These are phyloP conservation scores for Pisolithus marmoratus DNA, from an alignment of 768 basidiomycete species.

Conservation along the genomic window DNA sequence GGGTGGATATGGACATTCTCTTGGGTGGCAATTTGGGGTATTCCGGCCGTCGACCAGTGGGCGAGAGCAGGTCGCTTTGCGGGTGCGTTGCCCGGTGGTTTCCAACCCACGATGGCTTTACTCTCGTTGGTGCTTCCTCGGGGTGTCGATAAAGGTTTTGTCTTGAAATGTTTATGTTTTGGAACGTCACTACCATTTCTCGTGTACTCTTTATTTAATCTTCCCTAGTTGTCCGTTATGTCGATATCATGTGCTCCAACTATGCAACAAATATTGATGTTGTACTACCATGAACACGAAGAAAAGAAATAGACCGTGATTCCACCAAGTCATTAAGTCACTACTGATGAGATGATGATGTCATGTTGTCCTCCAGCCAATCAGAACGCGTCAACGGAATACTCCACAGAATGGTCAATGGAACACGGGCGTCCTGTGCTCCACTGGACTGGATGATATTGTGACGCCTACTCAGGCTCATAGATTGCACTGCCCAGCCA, in stretches of 20 bases:
- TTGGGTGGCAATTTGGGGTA: conserved; percentile 47
- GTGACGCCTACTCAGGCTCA: too few relatives aligned
- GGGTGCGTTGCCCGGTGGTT: conserved; percentile 5
- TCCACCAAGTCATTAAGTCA: too few relatives aligned
- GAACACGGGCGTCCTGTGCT: too few relatives aligned
- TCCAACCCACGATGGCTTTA: conserved; percentile 13
- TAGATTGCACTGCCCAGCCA: too few relatives aligned
- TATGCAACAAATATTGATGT: too few relatives aligned
- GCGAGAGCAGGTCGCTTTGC: conserved; percentile 14
- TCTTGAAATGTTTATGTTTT: neutral
- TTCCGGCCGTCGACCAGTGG: conserved; percentile 41
- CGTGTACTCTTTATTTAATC: neutral
- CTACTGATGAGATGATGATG: too few relatives aligned
- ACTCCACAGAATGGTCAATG: too few relatives aligned
- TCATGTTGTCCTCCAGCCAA: too few relatives aligned
- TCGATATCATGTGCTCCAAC: neutral
- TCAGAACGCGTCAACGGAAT: too few relatives aligned
- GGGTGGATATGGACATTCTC: conserved; percentile 49
- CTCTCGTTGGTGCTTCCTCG: conserved; percentile 18
- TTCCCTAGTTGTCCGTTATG: neutral
- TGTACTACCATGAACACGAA: too few relatives aligned
- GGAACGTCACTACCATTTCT: neutral
- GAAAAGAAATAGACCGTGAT: too few relatives aligned
- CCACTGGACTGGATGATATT: too few relatives aligned
- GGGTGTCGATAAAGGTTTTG: neutral